Conservation (phyloP, 768 basidiomycete species). For the Leccinum aurantiacum region DNA sequence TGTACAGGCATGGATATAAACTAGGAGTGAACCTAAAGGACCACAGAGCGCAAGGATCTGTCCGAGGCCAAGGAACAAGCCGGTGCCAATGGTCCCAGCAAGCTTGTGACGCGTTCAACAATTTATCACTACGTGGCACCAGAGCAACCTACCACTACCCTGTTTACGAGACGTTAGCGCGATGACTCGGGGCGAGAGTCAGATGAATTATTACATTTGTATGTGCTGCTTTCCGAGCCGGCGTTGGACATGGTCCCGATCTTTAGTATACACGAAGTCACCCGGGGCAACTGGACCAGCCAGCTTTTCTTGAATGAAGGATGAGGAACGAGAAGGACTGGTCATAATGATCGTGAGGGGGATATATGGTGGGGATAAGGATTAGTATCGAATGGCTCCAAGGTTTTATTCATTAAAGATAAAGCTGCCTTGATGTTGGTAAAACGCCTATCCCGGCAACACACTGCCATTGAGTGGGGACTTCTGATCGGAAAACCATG, state of each 20-base stretch:
- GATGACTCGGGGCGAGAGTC: neutral
- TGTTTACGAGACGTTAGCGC: conserved; percentile 8
- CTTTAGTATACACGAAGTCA: conserved; percentile 17
- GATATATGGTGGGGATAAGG: neutral
- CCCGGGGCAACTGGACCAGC: neutral
- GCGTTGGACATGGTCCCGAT: conserved; percentile 22
- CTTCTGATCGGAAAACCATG: too few species aligned
- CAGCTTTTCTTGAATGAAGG: conserved; percentile 2
- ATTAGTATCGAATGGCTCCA: neutral
- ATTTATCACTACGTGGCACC: neutral
- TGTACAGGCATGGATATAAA: conserved; percentile 28
- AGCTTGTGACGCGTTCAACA: conserved; percentile 18
- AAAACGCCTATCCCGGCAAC: neutral
- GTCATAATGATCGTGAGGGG: neutral
- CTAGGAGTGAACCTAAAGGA: conserved; percentile 31
- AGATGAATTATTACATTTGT: conserved; percentile 14
- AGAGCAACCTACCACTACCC: conserved; percentile 22
- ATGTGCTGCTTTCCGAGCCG: conserved; percentile 23
- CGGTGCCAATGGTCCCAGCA: conserved; percentile 33
- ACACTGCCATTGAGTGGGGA: neutral
- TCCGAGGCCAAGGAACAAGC: conserved; percentile 33
- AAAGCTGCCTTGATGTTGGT: neutral
- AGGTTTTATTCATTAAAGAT: neutral
- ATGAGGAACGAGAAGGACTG: neutral
- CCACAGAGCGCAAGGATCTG: conserved; percentile 27